These are phyloP conservation scores for Aspergillus sp. DNA, from an alignment of 2,329 filamentous ascomycete genomes.

Conservation along the genomic window DNA sequence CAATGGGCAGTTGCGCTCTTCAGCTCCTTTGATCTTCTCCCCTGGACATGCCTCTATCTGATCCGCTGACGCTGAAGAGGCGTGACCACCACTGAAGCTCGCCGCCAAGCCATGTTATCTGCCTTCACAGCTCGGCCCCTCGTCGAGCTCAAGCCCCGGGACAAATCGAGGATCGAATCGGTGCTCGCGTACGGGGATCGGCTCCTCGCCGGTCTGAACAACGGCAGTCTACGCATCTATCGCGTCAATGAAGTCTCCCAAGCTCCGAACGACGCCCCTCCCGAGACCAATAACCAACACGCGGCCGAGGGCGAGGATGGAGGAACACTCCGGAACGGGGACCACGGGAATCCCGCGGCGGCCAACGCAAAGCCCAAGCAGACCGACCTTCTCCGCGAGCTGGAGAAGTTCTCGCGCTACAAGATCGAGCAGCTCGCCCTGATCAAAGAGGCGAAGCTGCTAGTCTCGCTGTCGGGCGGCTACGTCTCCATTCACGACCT, in stretches of 20 bases:
- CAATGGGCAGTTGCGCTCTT: slow-evolving; percentile 7
- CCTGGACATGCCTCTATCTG: slow-evolving; percentile 18
- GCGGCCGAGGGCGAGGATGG: slow-evolving; percentile 18
- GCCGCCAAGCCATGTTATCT: slow-evolving; percentile 69
- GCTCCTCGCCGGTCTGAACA: slow-evolving; percentile 87
- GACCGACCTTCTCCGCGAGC: slow-evolving; percentile 82
- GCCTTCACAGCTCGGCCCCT: slow-evolving; percentile 95
- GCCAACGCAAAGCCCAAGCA: slow-evolving; percentile 46
- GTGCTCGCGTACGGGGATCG: slow-evolving; percentile 91
- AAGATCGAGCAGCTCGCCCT: slow-evolving; percentile 91
- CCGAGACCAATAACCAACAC: not conserved
- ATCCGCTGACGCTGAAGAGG: slow-evolving; percentile 14
- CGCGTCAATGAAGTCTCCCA: slow-evolving; percentile 69
- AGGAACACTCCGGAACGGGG: slow-evolving; percentile 13
- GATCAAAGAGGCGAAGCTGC: slow-evolving; percentile 89
- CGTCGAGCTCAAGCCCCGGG: slow-evolving; percentile 91
- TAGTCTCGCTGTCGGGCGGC: slow-evolving; percentile 87
- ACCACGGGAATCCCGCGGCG: slow-evolving; percentile 4
- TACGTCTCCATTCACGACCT: slow-evolving; percentile 88
- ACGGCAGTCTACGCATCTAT: slow-evolving; percentile 84
- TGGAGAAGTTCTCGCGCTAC: slow-evolving; percentile 89
- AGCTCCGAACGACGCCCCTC: slow-evolving; percentile 27
- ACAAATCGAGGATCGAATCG: slow-evolving; percentile 96
- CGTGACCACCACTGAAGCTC: slow-evolving; percentile 14
- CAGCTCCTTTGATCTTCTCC: not conserved